A percentile compares a stretch with the other conserved stretches of the same genome.
Evolutionary conservation across 345 rosid genomes (phyloP).

Genomic region (Moricandia moricandioides): DNA sequence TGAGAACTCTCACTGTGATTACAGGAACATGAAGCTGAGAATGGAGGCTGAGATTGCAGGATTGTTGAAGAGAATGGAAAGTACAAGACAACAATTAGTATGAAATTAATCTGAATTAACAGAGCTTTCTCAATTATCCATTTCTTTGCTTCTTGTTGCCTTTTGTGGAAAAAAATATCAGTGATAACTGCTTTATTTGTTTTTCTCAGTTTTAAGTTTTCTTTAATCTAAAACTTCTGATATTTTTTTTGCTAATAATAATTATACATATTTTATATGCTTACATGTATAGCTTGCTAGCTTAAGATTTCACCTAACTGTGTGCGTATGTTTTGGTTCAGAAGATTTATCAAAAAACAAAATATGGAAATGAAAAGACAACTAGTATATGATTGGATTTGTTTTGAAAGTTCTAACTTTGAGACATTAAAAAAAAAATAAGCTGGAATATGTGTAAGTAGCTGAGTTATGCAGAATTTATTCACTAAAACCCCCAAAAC

Average conservation of each 20-base stretch:
- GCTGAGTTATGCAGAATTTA: neutral
- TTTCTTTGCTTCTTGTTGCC: neutral
- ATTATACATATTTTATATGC: neutral
- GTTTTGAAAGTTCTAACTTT: neutral
- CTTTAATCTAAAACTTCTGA: neutral
- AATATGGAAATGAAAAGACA: neutral
- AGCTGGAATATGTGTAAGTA: neutral
- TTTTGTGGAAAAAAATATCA: neutral
- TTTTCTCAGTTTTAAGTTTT: neutral
- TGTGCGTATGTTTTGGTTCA: neutral
- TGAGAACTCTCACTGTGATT: constrained; percentile 78
- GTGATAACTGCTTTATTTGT: constrained; percentile 11
- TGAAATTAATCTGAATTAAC: constrained; percentile 28
- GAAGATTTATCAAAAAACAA: neutral
- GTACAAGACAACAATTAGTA: constrained; percentile 67
- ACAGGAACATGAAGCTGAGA: constrained; percentile 87
- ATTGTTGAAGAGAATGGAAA: constrained; percentile 88
- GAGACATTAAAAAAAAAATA: neutral
- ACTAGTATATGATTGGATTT: neutral
- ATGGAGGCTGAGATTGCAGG: constrained; percentile 95
- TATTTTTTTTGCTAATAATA: neutral
- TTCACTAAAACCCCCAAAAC: neutral
- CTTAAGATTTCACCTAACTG: no score
- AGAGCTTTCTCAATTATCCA: neutral
- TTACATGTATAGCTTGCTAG: no score